Base-by-base conservation (phyloP, 768 basidiomycete species). In the Leccinum truebloodii region DNA sequence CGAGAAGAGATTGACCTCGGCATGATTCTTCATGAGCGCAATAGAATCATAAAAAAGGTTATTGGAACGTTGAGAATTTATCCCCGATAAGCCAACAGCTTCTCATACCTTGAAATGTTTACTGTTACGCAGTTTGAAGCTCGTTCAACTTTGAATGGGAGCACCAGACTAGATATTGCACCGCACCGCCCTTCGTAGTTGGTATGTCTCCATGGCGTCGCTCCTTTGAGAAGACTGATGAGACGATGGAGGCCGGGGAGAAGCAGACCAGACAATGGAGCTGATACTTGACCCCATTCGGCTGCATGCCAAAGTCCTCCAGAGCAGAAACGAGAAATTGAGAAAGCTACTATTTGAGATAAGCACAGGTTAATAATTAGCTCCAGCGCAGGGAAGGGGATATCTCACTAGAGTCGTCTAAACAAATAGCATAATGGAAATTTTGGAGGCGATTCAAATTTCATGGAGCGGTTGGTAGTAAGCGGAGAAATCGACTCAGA, bases 321-420 rank as follows among this genome's bases (percentile, higher is more conserved):
- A 54, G 50, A 61, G 54, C 0, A 49, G 22, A 13, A 34, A 34
- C 34, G 39, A 53, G 5, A 22, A 3, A 8, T n/a, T 18, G 14
- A 16, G 16, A 18, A 39, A 16, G 6, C 16, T 16, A 18, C 2
- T 39, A 37, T 37, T 12, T 16, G 9, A 14, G n/a, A 20, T 8
- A 44, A 28, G 16, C 13, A 9, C 4, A 9, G 14, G 1, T 26
- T n/a, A 12, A 6, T 9, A 28, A 35, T 26, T 34, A 18, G 35
- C 32, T 63, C 54, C 61, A 57, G 61, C 50, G 6, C 6, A 35
- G 34, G 34, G 34, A 35, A 35, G 34, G 13, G 34, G 20, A 34
- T 28, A 18, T 34, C 32, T 16, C 14, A 9, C 5, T 10, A 1
- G 7, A 30, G 13, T 18, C 30, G 5, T 28, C 14, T 5, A 8